These are phyloP conservation scores for Globisporangium carolinianum DNA, from an alignment of 352 stramenopile genomes.

Conservation along the genomic window DNA sequence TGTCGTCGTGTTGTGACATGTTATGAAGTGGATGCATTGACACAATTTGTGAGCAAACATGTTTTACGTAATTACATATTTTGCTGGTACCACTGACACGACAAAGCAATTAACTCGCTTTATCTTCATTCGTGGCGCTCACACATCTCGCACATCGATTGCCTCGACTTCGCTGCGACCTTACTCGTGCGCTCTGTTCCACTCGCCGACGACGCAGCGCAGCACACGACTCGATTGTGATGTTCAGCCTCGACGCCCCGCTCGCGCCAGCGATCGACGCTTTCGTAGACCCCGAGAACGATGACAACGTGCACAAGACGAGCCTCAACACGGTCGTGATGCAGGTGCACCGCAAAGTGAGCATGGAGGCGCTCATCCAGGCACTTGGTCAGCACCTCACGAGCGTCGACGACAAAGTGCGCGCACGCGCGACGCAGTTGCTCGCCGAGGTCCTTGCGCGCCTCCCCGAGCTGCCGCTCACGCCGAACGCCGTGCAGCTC, in stretches of 20 bases:
- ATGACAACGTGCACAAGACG: slow-evolving; percentile 78
- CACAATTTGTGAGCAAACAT: too few species aligned
- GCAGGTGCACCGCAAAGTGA: slow-evolving; percentile 75
- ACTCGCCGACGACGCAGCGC: too few species aligned
- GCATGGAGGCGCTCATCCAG: slow-evolving; percentile 77
- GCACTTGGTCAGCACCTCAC: slow-evolving; percentile 66
- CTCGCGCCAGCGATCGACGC: slow-evolving; percentile 78
- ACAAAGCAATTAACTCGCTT: too few species aligned
- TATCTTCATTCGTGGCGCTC: too few species aligned
- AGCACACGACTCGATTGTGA: too few species aligned
- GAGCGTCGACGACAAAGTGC: slow-evolving; percentile 71
- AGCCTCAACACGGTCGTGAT: slow-evolving; percentile 86
- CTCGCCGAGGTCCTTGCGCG: slow-evolving; percentile 85
- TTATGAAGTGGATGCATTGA: too few species aligned
- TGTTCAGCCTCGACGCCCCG: slow-evolving; percentile 83
- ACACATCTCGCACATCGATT: too few species aligned
- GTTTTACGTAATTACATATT: too few species aligned
- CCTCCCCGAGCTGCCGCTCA: slow-evolving; percentile 79
- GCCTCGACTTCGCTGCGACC: too few species aligned
- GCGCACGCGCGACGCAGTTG: slow-evolving; percentile 72
- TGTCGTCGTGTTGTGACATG: too few species aligned
- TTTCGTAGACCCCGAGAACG: slow-evolving; percentile 82
- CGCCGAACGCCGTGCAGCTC: slow-evolving; percentile 56
- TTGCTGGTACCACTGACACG: too few species aligned
- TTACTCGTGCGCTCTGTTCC: too few species aligned